Evolutionary conservation across 352 stramenopile species (phyloP), one percentile per base, ranked within the genome.

Genomic region (Salisapilia sapeloensis): DNA sequence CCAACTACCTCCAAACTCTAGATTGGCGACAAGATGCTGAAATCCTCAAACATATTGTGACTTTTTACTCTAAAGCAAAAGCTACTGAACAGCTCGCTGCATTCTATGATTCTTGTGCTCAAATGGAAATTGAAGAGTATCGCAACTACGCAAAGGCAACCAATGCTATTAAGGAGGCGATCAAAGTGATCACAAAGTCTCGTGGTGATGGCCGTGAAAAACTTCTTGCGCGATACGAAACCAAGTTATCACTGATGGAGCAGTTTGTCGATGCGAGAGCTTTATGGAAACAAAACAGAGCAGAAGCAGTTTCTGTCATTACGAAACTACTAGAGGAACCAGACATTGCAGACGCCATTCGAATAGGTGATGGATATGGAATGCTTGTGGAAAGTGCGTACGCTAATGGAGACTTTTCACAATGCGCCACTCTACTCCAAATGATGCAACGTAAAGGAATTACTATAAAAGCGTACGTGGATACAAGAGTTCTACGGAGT

Each of bases 1-100:
- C 83, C 8, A 97, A 97, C 46, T 97, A 97, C 42, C 45, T 97
- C 23, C 87, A 97, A 47, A 95, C 83, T 46, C 58, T 97, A 26
- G 67, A 96, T 53, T 97, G 87, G 87, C 74, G 77, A 30, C 82
- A 80, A 29, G 75, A 95, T 29, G 25, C 50, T 10, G 74, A 96
- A 16, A 65, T 96, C 24, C 71, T 96, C 38, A 96, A 96, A 44
- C 77, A 82, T 22, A 96, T 97, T 24, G 66, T 96, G 4, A 53
- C 51, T 6, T 97, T 97, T 28, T 97, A 97, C 59, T 89, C 72
- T 16, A 97, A 96, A 47, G 91, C 91, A 2, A 82, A 90, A 29
- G 85, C 85, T 7, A 86, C 84, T 28, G 71, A 92, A 33, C 82
- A 94, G 46, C 70, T 97, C 21, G 56, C 78, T 15, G 51, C 45